Evolutionary conservation across 164 flowering plant species (phyloP).

Genomic region (Vitis cinerea): DNA sequence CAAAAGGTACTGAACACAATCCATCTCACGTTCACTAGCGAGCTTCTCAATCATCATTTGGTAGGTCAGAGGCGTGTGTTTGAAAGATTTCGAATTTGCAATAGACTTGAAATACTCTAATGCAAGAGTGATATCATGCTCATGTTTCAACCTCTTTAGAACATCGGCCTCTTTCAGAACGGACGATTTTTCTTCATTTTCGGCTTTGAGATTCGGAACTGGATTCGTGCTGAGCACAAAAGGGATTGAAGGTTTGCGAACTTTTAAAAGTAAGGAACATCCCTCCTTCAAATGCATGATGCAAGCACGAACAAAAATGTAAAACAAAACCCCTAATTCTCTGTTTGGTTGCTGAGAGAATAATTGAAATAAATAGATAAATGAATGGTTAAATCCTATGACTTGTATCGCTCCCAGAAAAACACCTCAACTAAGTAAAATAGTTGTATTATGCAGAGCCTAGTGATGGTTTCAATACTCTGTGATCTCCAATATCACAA

Average conservation of each 20-base stretch:
- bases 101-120: slow-evolving; percentile 61
- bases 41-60: slow-evolving; percentile 66
- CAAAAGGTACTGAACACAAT: slow-evolving; percentile 67
- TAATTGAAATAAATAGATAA: no score
- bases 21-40: slow-evolving; percentile 45
- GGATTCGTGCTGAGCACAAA: slow-evolving; percentile 53
- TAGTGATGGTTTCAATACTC: no score
- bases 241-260: slow-evolving; percentile 48
- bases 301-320: neutral
- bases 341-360: no score
- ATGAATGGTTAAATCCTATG: no score
- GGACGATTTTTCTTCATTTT: slow-evolving; percentile 1
- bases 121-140: slow-evolving; percentile 47
- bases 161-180: slow-evolving; percentile 49
- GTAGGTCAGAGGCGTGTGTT: slow-evolving; percentile 70
- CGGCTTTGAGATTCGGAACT: slow-evolving; percentile 9
- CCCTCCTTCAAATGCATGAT: slow-evolving; percentile 69
- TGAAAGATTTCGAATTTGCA: slow-evolving; percentile 48
- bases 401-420: no score
- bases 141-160: slow-evolving; percentile 36
- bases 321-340: no score
- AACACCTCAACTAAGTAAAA: no score
- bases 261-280: slow-evolving; percentile 51
- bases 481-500: no score
- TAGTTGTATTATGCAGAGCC: no score